Evolutionary conservation across 208 protist genomes (phyloP).

Genomic region (Vickermania spadyakhi): DNA sequence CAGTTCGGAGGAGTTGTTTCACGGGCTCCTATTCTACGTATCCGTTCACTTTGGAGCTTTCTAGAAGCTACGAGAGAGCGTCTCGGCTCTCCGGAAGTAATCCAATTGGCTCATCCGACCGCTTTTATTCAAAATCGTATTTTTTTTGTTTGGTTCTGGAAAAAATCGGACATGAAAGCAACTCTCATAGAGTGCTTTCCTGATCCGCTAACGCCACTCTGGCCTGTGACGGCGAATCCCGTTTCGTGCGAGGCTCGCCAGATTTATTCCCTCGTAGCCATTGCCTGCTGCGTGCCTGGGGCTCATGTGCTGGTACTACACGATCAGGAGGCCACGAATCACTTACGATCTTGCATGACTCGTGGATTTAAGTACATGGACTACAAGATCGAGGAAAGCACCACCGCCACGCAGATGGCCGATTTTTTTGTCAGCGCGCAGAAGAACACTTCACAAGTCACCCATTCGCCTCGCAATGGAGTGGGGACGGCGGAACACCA

Average conservation of each 20-base stretch:
- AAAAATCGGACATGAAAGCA: too few relatives aligned
- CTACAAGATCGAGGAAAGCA: conserved; percentile 51
- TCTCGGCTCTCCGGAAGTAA: too few relatives aligned
- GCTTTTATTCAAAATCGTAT: too few relatives aligned
- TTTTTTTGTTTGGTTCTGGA: too few relatives aligned
- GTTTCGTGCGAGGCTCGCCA: conserved; percentile 76
- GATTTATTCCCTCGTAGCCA: conserved; percentile 72
- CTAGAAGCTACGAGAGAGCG: too few relatives aligned
- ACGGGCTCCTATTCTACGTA: too few relatives aligned
- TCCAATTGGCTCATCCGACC: too few relatives aligned
- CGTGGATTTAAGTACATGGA: conserved; percentile 77
- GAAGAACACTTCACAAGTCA: conserved; percentile 2
- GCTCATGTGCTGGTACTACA: conserved; percentile 77
- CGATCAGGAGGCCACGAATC: conserved; percentile 30
- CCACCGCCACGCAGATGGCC: conserved; percentile 42
- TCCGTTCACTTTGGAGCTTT: too few relatives aligned
- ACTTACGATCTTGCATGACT: conserved; percentile 67
- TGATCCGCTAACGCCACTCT: conserved; percentile 63
- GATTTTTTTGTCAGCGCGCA: conserved; percentile 58
- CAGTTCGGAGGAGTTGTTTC: too few relatives aligned
- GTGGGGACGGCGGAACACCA: neutral
- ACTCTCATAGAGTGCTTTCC: conserved; percentile 74
- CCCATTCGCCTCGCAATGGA: neutral
- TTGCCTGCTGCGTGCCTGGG: conserved; percentile 75
- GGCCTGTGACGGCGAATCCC: conserved; percentile 63